Base-by-base conservation (phyloP, 2,329 filamentous ascomycete genomes). In the Ophiostoma sp. region DNA sequence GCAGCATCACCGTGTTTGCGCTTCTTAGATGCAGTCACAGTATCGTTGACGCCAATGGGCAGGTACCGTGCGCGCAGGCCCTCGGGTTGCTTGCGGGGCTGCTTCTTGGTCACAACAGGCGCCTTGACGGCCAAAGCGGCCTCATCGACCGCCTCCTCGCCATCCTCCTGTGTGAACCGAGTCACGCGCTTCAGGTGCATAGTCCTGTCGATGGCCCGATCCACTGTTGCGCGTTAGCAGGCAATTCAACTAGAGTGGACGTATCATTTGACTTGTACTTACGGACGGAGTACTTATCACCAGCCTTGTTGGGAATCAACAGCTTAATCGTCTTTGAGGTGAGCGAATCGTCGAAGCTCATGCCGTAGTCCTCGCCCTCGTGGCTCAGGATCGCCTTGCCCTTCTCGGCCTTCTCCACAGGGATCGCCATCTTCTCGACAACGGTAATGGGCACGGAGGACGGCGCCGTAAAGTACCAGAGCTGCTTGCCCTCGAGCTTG, bases 401-500 rank as follows among this genome's bases (percentile, higher is more conserved):
- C 1, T 84, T 82, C 74, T 86, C 82, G 1, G 87, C 85, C 70
- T 87, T 85, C 73, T 89, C 87, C 77, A 89, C 79, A 11, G 86
- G 86, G 57, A 93, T 86, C 50, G 90, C 86, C 75, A 93, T 83
- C 76, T 90, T 86, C 78, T 90, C 87, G 64, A 94, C 82, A 0
- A 91, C 85, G 12, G 88, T 89, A 73, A 94, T 86, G n/a, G 92
- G 89, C 2, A 94, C 83, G 12, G 88, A 89, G 6, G 89, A 87
- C 1, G 92, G 92, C 3, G 91, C 90, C 11, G 91, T 93, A 77
- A 95, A 93, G 80, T 94, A 93, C 92, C 92, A 95, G 74, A 94
- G 85, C 79, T 94, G 90, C 83, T 93, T 94, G 75, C 90, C 91
- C 72, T 89, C 83, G 8, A 91, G 80, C 77, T 88, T 87, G 72